Evolutionary conservation across 345 rosid genomes (phyloP).

Genomic region (Jatropha curcas): DNA sequence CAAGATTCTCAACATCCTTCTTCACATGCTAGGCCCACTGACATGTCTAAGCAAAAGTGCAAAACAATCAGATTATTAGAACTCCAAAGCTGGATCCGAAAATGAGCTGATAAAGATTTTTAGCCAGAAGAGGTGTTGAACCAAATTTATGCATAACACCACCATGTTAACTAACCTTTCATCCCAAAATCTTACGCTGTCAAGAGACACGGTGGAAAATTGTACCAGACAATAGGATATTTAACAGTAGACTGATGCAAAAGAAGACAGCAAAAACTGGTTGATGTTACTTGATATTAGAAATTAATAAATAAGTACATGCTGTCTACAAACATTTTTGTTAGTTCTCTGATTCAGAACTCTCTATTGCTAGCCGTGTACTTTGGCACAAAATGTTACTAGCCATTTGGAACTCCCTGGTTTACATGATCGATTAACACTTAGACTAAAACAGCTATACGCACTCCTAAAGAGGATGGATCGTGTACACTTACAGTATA

Average conservation of each 20-base stretch:
- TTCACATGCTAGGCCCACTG: background rate
- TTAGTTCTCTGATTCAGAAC: background rate
- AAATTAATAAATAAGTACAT: background rate
- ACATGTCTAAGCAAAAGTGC: background rate
- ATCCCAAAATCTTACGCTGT: background rate
- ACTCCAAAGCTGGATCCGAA: background rate
- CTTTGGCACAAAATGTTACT: background rate
- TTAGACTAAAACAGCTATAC: background rate
- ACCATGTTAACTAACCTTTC: background rate
- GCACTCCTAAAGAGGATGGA: background rate
- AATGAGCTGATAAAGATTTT: background rate
- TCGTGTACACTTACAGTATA: background rate
- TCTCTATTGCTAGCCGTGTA: background rate
- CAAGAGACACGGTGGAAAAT: too few species aligned
- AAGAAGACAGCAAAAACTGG: background rate
- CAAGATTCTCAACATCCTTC: background rate
- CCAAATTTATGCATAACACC: too few species aligned
- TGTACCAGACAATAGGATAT: too few species aligned
- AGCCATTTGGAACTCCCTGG: background rate
- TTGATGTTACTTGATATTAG: background rate
- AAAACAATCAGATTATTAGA: background rate
- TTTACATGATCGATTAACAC: background rate
- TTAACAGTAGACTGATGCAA: too few species aligned
- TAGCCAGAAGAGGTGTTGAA: background rate
- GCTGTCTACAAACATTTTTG: background rate